Evolutionary conservation across 495 filamentous ascomycete species (phyloP).

Genomic region (Pseudevernia furfuracea): DNA sequence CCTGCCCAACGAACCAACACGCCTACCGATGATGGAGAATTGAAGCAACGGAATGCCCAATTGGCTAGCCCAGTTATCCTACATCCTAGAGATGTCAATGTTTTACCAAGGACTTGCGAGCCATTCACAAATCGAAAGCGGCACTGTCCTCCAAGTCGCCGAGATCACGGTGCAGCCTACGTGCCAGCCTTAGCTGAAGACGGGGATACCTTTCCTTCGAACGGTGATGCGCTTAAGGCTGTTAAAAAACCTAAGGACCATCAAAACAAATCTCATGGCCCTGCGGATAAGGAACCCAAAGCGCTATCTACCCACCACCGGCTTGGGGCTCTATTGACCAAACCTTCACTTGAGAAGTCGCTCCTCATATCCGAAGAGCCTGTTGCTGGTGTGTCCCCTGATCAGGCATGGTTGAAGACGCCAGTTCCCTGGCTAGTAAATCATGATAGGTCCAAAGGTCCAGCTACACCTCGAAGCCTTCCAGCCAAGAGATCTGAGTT

Average conservation of each 20-base stretch:
- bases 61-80: slow-evolving; percentile 7
- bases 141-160: slow-evolving; percentile 13
- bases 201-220: slow-evolving; percentile 27
- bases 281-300: slow-evolving; percentile 9
- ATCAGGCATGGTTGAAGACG: neutral
- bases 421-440: neutral
- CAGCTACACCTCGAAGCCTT: slow-evolving; percentile 3
- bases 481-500: slow-evolving; percentile 11
- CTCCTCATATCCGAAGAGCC: slow-evolving; percentile 7
- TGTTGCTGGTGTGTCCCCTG: neutral
- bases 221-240: neutral
- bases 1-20: neutral
- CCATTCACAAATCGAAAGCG: slow-evolving; percentile 1
- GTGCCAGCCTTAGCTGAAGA: slow-evolving; percentile 39
- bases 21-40: neutral
- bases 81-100: slow-evolving; percentile 9
- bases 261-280: neutral
- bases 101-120: slow-evolving; percentile 19
- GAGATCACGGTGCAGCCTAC: slow-evolving; percentile 22
- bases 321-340: slow-evolving; percentile 36
- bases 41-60: neutral
- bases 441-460: neutral
- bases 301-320: slow-evolving; percentile 23
- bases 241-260: neutral
- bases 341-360: slow-evolving; percentile 30